Base-by-base conservation (phyloP, 345 rosid genomes). In the Sonneratia caseolaris region DNA sequence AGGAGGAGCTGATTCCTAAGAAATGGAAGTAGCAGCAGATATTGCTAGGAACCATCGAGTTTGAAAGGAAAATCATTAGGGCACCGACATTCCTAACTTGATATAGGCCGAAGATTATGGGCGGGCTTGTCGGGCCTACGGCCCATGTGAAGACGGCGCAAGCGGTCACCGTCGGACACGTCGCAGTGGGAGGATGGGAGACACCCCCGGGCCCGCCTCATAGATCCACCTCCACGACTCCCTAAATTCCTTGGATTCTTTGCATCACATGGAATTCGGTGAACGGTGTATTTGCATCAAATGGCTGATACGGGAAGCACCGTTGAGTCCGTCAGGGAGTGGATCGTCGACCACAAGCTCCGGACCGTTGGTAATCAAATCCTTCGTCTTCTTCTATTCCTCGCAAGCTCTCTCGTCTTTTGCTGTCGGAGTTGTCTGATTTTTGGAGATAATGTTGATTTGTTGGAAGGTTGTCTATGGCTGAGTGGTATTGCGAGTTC, bases 261-360 rank as follows among this genome's bases (percentile, higher is more conserved):
- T 5, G 64, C 21, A 42, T 27, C 66, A 4, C 38, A 35, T 0
- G 36, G 35, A 4, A 13, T 27, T 42, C 66, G 66, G 3, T 9
- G 14, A n/a, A 22, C 10, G 4, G 62, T 21, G 64, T 3, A 19
- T 1, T 47, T 19, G n/a, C 64, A 57, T 6, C 64, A n/a, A 3
- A 70, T 94, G 97, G 86, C 85, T 68, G 99, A 95, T 16, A 66
- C 87, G 7, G 87, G 81, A 80, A 83, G 77, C 22, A 55, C 81
- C 47, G 11, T 90, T 10, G 88, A 86, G 62, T 84, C 97, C 27
- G 16, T 75, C 1, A 84, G 97, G 79, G 86, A 84, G 79, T 95
- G 97, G 99, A 74, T 95, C 74, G 79, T 80, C n/a, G 91, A 92
- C 2, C 90, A 95, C 86, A 95, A 95, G 87, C 97, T 95, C 57